Conservation (phyloP, 192 early-diverging fungal species). For the Gryganskiella cystojenkinii region DNA sequence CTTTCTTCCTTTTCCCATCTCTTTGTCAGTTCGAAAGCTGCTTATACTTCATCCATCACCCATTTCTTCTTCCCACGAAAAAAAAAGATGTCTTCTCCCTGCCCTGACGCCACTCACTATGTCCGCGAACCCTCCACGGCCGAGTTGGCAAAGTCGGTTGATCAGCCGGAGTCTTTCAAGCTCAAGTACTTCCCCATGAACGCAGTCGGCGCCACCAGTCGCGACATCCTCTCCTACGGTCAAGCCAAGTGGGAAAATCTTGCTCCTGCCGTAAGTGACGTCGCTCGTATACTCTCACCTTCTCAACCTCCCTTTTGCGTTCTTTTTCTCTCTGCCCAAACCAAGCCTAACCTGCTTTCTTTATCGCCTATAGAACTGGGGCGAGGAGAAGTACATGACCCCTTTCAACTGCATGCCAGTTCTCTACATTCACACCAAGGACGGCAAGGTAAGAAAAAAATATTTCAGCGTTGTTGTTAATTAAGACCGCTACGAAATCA, state of each 20-base stretch:
- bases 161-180: slow-evolving; percentile 15
- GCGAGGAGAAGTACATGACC: slow-evolving; percentile 3
- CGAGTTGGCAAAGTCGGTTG: not conserved
- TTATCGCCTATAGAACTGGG: slow-evolving; percentile 13
- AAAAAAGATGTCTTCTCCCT: too few relatives aligned
- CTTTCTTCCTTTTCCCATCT: too few relatives aligned
- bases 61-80: too few relatives aligned
- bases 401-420: slow-evolving; percentile 24
- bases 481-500: too few relatives aligned
- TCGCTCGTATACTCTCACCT: not conserved
- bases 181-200: slow-evolving; percentile 8
- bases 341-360: not conserved
- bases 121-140: not conserved
- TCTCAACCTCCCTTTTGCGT: not conserved
- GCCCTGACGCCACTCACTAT: slow-evolving; percentile 15
- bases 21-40: too few relatives aligned
- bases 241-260: slow-evolving; percentile 3
- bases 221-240: slow-evolving; percentile 20
- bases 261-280: slow-evolving; percentile 4
- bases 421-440: slow-evolving; percentile 8
- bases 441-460: slow-evolving; percentile 27
- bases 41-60: too few relatives aligned
- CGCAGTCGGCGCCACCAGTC: not conserved
- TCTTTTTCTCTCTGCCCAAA: not conserved
- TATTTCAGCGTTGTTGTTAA: too few relatives aligned